phyloP scores from a whole-genome alignment of 345 rosid species.

The Camelina laxa region DNA sequence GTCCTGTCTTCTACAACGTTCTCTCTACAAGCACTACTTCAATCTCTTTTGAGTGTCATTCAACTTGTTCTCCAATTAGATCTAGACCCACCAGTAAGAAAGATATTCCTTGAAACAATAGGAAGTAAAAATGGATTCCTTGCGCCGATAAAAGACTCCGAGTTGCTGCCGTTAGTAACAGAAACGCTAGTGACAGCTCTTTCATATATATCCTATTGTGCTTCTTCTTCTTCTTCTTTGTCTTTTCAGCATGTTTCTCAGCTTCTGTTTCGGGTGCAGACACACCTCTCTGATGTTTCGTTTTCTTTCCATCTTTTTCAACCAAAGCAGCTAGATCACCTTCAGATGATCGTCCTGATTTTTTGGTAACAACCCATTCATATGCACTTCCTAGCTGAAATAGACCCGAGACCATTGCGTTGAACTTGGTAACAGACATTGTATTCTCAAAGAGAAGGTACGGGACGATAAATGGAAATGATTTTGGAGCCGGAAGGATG shows the following conservation, averaged over 20 bases:
- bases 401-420: slow-evolving; percentile 91
- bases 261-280: slow-evolving; percentile 66
- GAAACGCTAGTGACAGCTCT: slow-evolving; percentile 86
- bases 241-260: slow-evolving; percentile 53
- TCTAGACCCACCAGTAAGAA: slow-evolving; percentile 94
- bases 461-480: slow-evolving; percentile 95
- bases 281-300: slow-evolving; percentile 53
- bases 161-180: slow-evolving; percentile 82
- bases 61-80: slow-evolving; percentile 92
- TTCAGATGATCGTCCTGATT: slow-evolving; percentile 93
- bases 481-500: slow-evolving; percentile 88
- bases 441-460: slow-evolving; percentile 97
- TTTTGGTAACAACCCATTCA: slow-evolving; percentile 96
- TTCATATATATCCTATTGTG: slow-evolving; percentile 85
- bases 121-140: slow-evolving; percentile 97
- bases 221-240: slow-evolving; percentile 61
- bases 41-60: slow-evolving; percentile 46
- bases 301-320: slow-evolving; percentile 58
- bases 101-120: slow-evolving; percentile 92
- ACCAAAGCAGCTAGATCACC: slow-evolving; percentile 76
- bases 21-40: slow-evolving; percentile 27
- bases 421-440: slow-evolving; percentile 96
- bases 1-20: slow-evolving; percentile 36
- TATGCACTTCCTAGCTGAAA: slow-evolving; percentile 97
- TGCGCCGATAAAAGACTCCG: slow-evolving; percentile 92